These are phyloP conservation scores for Porcisia deanei DNA, from an alignment of 208 protist species.

Conservation along the genomic window DNA sequence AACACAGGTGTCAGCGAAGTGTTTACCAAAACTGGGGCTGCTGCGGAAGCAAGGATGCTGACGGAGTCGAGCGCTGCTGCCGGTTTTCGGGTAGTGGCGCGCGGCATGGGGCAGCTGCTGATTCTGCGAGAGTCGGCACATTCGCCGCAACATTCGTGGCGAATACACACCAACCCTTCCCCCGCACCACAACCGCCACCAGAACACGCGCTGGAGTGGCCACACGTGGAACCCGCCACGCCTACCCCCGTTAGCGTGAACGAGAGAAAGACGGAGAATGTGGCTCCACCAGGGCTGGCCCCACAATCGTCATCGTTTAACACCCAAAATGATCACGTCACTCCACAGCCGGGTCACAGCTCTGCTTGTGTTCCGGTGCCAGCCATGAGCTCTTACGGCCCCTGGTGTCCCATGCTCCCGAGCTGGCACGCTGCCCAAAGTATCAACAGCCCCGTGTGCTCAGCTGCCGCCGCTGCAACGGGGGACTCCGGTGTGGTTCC, in stretches of 20 bases:
- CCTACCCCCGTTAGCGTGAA: background rate
- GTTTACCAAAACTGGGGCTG: background rate
- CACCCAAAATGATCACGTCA: background rate
- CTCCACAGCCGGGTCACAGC: background rate
- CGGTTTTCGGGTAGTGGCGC: slow-evolving; percentile 26
- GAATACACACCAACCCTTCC: slow-evolving; percentile 4
- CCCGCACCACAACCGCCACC: background rate
- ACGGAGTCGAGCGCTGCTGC: slow-evolving; percentile 14
- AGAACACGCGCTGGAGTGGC: background rate
- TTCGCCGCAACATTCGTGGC: slow-evolving; percentile 19
- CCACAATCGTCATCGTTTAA: background rate
- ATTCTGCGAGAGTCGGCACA: slow-evolving; percentile 24
- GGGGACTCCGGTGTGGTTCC: background rate
- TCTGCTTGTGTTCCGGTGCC: background rate
- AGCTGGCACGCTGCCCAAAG: slow-evolving; percentile 18
- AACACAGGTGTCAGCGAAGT: slow-evolving; percentile 30
- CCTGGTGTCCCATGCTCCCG: slow-evolving; percentile 24
- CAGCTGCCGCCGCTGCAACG: background rate
- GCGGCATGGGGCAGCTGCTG: slow-evolving; percentile 33
- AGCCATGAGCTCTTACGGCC: slow-evolving; percentile 7
- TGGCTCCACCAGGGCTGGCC: background rate
- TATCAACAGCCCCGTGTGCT: background rate
- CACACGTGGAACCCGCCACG: slow-evolving; percentile 1
- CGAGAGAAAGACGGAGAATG: background rate
- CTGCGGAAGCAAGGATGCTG: slow-evolving; percentile 17